Evolutionary conservation across 192 early-diverging fungal genomes (phyloP).

Genomic region (Spinellus fusiger): DNA sequence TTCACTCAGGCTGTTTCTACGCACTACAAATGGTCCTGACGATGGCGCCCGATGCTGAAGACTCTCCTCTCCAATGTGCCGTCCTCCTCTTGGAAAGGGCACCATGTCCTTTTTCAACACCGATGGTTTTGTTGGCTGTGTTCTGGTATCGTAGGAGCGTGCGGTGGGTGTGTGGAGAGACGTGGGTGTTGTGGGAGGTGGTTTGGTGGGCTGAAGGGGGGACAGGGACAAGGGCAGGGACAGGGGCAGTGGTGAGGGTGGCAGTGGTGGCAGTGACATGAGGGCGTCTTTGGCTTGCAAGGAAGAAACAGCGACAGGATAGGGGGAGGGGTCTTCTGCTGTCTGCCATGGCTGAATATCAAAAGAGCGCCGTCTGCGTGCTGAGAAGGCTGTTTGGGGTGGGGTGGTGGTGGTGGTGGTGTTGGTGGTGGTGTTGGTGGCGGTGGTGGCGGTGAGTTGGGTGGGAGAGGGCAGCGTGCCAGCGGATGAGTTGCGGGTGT

Average conservation of each 20-base stretch:
- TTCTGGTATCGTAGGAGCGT: neutral
- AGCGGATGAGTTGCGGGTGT: neutral
- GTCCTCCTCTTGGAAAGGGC: constrained; percentile 17
- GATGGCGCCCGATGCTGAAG: neutral
- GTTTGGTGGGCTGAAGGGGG: neutral
- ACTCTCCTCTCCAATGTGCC: constrained; percentile 4
- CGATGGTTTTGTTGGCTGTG: neutral
- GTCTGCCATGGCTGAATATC: neutral
- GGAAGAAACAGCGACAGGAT: neutral
- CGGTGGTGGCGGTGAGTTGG: neutral
- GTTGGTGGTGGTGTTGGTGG: neutral
- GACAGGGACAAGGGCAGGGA: neutral
- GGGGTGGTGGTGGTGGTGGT: neutral
- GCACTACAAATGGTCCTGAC: neutral
- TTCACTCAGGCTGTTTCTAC: constrained; percentile 3
- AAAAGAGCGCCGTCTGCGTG: neutral
- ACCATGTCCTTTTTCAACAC: constrained; percentile 7
- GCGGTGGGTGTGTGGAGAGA: neutral
- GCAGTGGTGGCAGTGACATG: neutral
- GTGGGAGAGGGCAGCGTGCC: neutral
- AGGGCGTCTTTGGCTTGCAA: neutral
- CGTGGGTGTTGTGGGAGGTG: neutral
- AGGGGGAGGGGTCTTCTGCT: neutral
- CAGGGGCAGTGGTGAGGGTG: neutral
- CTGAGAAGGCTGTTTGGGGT: neutral